Evolutionary conservation across 108 stramenopile species (phyloP), one percentile per base, ranked within the genome.

Genomic region (Aurantiochytrium sp.): DNA sequence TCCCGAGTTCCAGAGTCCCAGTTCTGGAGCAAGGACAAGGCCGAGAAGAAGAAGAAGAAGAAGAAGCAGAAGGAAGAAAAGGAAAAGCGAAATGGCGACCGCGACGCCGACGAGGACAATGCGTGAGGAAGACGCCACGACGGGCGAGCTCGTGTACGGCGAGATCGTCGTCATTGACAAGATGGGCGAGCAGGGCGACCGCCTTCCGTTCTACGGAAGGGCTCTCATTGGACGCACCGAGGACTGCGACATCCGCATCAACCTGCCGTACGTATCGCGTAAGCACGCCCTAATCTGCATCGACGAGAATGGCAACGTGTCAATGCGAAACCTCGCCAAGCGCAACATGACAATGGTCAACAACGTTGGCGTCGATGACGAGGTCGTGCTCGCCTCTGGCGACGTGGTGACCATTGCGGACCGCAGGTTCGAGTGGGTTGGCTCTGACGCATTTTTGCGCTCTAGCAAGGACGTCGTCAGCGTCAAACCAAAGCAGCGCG

Each of bases 291-390:
- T 83, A 14, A 47, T 83, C 51, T 83, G 49, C 45, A 12, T 83
- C 45, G 76, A 83, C 76, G 76, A 83, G 76, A 83, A 83, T 23
- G 76, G 76, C 76, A 47, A 53, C 76, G 51, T 83, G 23, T 47
- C 51, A 6, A 53, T 83, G 51, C 49, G 28, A 6, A 83, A 83
- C 51, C 76, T 83, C 76, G n/a, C 49, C 76, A 83, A 53, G 76
- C 19, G 51, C 49, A 83, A 83, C 76, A 83, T 83, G 76, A 83
- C 76, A 12, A 47, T 83, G 49, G 45, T 83, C 49, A 83, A 83
- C 76, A 83, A 23, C 45, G 51, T n/a, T 2, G 49, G 14, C 51
- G 49, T 83, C 49, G 76, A 83, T 3, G 76, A 53, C 51, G 51
- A 83, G 51, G 23, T 25, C 45, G 23, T 35, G 18, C 76, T 83